phyloP scores from a whole-genome alignment of 805 yeast species.

The Candida verbasci region DNA sequence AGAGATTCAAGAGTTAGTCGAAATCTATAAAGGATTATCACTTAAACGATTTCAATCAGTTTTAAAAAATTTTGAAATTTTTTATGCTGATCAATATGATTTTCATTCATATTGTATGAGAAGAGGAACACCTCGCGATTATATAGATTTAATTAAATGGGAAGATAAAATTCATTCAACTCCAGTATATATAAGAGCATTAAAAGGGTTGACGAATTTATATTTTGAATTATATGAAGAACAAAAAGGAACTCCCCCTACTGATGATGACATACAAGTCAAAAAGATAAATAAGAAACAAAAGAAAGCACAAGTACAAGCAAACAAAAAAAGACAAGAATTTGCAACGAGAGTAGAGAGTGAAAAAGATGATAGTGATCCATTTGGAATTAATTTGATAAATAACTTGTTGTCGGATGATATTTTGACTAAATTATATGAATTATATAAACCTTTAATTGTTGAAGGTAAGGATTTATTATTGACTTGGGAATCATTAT shows the following conservation, averaged over 20 bases:
- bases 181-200: conserved; percentile 69
- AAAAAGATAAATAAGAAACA: conserved; percentile 42
- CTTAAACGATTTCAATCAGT: conserved; percentile 73
- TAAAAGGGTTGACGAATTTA: conserved; percentile 57
- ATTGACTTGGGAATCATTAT: conserved; percentile 42
- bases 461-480: conserved; percentile 37
- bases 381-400: conserved; percentile 49
- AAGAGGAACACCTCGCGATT: conserved; percentile 85
- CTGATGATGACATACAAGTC: conserved; percentile 14
- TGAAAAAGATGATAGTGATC: conserved; percentile 51
- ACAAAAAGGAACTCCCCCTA: conserved; percentile 8
- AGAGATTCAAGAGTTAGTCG: conserved; percentile 39
- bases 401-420: conserved; percentile 24
- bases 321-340: conserved; percentile 48
- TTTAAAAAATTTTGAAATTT: conserved; percentile 63
- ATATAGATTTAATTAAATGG: conserved; percentile 75
- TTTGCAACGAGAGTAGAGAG: conserved; percentile 44
- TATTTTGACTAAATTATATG: conserved; percentile 43
- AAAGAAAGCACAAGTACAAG: conserved; percentile 51
- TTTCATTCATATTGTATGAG: conserved; percentile 92
- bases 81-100: conserved; percentile 82
- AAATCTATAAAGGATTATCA: conserved; percentile 61
- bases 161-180: conserved; percentile 68
- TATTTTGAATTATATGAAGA: conserved; percentile 42
- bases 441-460: conserved; percentile 36